Percentiles rank a stretch among this genome's conserved stretches.
Conservation (phyloP, 164 flowering plant genomes). For the Umbilicus rupestris region DNA sequence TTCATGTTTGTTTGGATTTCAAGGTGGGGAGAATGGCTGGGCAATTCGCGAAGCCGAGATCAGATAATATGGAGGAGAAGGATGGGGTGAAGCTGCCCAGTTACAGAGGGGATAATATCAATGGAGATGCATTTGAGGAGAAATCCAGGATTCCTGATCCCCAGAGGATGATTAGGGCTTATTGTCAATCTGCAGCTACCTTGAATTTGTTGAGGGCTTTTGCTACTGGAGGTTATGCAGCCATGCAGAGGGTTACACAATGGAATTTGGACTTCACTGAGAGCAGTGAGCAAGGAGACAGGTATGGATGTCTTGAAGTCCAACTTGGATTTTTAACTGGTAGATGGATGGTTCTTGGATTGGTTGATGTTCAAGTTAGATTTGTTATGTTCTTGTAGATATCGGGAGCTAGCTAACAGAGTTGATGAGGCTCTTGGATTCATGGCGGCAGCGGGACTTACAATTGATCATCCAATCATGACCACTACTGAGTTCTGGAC, state of each 20-base stretch:
- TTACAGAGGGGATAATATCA: not conserved
- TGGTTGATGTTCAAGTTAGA: too few relatives aligned
- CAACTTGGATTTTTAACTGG: too few relatives aligned
- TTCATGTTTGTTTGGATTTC: not conserved
- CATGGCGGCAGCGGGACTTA: not conserved
- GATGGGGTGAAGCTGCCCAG: conserved; percentile 1
- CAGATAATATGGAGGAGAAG: conserved; percentile 1
- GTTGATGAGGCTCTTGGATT: not conserved
- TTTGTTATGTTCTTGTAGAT: not conserved
- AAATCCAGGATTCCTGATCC: not conserved
- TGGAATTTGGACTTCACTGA: conserved; percentile 1
- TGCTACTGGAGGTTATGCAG: conserved; percentile 3
- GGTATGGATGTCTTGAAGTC: not conserved
- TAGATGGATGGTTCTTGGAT: too few relatives aligned
- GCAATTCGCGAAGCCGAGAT: not conserved
- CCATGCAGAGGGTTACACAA: not conserved
- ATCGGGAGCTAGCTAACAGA: not conserved
- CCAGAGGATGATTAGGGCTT: not conserved
- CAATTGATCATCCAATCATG: not conserved
- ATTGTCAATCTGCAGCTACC: not conserved
- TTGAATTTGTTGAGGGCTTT: conserved; percentile 1
- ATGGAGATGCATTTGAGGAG: not conserved
- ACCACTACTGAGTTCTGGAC: not conserved
- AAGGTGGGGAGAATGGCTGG: not conserved
- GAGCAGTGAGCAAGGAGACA: not conserved